Evolutionary conservation across 352 stramenopile species (phyloP).

Genomic region (Globisporangium barbulae): DNA sequence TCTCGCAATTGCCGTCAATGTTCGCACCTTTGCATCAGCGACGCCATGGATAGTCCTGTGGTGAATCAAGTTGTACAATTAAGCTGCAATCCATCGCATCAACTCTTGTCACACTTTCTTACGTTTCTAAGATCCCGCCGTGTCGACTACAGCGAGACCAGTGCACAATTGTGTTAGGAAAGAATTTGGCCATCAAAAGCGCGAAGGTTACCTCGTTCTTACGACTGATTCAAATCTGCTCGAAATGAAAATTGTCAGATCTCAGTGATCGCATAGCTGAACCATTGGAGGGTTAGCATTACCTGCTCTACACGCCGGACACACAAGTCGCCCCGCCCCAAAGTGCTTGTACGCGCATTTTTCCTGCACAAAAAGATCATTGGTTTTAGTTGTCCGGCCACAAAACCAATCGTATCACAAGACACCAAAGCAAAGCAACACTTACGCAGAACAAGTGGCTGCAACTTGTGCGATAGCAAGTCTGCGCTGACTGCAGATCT

Average conservation of each 20-base stretch:
- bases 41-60: conserved; percentile 65
- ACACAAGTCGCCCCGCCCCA: conserved; percentile 54
- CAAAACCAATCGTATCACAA: neutral
- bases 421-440: conserved; percentile 2
- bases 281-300: neutral
- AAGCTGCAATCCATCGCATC: neutral
- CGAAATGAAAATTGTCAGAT: neutral
- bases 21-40: conserved; percentile 50
- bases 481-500: conserved; percentile 62
- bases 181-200: neutral
- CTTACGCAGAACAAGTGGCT: conserved; percentile 73
- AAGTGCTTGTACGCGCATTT: conserved; percentile 88
- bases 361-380: conserved; percentile 33
- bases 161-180: neutral
- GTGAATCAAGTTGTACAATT: neutral
- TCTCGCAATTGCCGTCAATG: neutral
- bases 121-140: conserved; percentile 68
- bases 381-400: neutral
- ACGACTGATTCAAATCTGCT: conserved; percentile 56
- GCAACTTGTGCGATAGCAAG: conserved; percentile 74
- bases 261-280: neutral
- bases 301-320: conserved; percentile 58
- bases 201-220: conserved; percentile 11
- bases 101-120: conserved; percentile 8
- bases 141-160: conserved; percentile 19